A percentile compares a stretch with the other conserved stretches of the same genome.
phyloP scores from a whole-genome alignment of 2,329 filamentous ascomycete genomes.

The Fusarium citri region DNA sequence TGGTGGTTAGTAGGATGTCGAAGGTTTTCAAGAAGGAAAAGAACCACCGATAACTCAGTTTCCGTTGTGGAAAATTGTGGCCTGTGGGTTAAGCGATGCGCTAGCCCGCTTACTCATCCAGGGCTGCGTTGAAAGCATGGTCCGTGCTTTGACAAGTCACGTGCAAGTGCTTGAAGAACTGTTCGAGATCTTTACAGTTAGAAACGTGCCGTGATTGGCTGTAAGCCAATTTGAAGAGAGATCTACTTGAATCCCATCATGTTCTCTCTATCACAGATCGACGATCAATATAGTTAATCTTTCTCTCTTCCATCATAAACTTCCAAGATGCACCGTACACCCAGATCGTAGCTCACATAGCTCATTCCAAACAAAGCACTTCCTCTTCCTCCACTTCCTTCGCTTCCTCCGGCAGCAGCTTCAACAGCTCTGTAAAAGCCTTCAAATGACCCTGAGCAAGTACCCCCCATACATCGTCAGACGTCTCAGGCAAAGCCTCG shows the following conservation, averaged over 20 bases:
- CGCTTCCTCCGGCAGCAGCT: slow-evolving; percentile 36
- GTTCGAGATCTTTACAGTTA: neutral
- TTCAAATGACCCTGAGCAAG: slow-evolving; percentile 46
- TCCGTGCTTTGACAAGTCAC: neutral
- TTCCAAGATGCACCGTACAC: neutral
- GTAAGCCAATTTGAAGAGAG: neutral
- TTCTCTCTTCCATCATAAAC: neutral
- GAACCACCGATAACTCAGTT: slow-evolving; percentile 22
- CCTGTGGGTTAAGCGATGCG: slow-evolving; percentile 50
- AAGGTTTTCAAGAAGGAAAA: slow-evolving; percentile 27
- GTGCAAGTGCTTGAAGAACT: neutral
- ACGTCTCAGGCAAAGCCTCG: slow-evolving; percentile 35
- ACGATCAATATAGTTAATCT: neutral
- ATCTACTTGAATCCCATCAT: neutral
- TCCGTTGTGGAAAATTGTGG: slow-evolving; percentile 25
- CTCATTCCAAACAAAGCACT: neutral
- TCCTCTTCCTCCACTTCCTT: slow-evolving; percentile 15
- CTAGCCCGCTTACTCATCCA: slow-evolving; percentile 45
- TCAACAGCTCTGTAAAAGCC: slow-evolving; percentile 41
- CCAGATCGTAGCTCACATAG: neutral
- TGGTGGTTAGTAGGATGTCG: slow-evolving; percentile 54
- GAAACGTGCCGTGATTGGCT: neutral
- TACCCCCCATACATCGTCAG: slow-evolving; percentile 50
- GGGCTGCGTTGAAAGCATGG: neutral
- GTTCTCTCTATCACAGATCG: neutral